Evolutionary conservation across 2,329 filamentous ascomycete genomes (phyloP).

Genomic region (Neopestalotiopsis sp.): DNA sequence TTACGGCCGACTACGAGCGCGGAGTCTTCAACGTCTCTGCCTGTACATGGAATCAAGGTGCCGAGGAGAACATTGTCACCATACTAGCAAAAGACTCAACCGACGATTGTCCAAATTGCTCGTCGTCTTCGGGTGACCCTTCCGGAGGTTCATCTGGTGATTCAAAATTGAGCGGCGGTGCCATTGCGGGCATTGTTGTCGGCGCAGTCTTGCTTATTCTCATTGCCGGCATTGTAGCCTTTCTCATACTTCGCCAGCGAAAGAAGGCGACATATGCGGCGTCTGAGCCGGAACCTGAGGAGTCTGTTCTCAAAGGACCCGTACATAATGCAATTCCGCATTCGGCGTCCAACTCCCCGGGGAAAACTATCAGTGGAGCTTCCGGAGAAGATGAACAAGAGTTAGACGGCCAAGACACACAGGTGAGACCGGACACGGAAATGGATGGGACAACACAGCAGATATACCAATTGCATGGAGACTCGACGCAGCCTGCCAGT

Average conservation of each 20-base stretch:
- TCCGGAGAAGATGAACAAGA: background rate
- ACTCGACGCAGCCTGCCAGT: conserved; percentile 18
- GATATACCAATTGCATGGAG: conserved; percentile 25
- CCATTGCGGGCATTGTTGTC: conserved; percentile 31
- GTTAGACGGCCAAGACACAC: conserved; percentile 20
- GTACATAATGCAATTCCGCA: conserved; percentile 35
- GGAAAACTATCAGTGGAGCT: conserved; percentile 10
- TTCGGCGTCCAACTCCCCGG: conserved; percentile 17
- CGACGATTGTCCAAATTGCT: conserved; percentile 13
- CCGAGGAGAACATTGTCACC: conserved; percentile 35
- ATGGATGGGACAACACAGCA: conserved; percentile 25
- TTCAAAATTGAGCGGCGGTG: conserved; percentile 25
- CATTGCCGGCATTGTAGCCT: conserved; percentile 19
- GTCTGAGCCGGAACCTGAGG: conserved; percentile 28
- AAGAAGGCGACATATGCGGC: conserved; percentile 25
- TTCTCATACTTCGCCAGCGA: conserved; percentile 26
- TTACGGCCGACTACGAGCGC: conserved; percentile 46
- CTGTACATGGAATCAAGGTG: conserved; percentile 40
- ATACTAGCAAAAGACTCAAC: conserved; percentile 28
- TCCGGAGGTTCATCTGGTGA: background rate
- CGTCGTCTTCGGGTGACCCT: background rate
- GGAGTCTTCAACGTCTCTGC: conserved; percentile 44
- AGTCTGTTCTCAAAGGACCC: conserved; percentile 33
- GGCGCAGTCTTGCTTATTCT: conserved; percentile 22
- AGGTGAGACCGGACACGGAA: conserved; percentile 19